Evolutionary conservation across 768 basidiomycete species (phyloP).

Genomic region (Trametes gibbosa): DNA sequence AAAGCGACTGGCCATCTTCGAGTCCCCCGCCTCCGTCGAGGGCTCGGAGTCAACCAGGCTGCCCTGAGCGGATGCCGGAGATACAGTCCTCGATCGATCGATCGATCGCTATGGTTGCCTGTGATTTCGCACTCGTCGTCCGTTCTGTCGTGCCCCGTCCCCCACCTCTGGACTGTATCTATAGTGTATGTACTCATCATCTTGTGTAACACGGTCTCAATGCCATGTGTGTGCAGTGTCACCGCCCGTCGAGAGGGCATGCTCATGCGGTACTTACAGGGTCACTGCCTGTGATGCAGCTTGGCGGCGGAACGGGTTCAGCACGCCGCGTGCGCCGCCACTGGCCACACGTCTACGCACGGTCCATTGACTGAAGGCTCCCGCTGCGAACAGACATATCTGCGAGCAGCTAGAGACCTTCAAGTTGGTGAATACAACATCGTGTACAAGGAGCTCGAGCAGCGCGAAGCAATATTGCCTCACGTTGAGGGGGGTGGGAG

Average conservation of each 20-base stretch:
- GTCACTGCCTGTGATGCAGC: no score
- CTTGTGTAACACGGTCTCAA: background rate
- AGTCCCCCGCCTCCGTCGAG: slow-evolving; percentile 9
- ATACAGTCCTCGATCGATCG: slow-evolving; percentile 11
- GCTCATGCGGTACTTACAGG: no score
- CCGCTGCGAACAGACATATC: no score
- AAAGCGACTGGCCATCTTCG: slow-evolving; percentile 3
- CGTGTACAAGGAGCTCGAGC: no score
- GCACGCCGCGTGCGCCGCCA: background rate
- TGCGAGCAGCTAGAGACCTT: no score
- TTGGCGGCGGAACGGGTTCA: no score
- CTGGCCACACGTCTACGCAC: background rate
- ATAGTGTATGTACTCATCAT: background rate
- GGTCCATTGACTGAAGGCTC: background rate
- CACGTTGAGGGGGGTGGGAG: background rate
- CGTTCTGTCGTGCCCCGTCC: background rate
- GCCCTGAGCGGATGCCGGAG: background rate
- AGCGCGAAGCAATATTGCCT: no score
- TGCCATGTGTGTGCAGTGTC: background rate
- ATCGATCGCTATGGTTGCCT: background rate
- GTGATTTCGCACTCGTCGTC: background rate
- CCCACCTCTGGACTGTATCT: slow-evolving; percentile 8
- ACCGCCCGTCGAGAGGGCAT: background rate
- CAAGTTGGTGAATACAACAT: no score
- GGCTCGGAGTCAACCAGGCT: background rate